phyloP scores from a whole-genome alignment of 768 basidiomycete species.

The Lanmaoa rubissima region DNA sequence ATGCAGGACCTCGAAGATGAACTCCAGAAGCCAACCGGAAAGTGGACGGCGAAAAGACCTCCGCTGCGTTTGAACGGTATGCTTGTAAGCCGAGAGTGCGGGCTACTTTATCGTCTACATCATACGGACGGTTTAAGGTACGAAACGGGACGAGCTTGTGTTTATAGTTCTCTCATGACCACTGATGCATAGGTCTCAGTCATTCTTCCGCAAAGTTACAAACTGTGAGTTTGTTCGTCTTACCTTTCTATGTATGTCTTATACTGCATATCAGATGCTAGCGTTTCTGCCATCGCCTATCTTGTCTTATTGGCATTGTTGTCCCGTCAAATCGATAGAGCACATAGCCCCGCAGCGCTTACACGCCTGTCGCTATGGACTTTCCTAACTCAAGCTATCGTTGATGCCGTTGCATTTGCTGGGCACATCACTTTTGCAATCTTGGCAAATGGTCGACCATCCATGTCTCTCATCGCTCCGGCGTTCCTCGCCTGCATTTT shows the following conservation, averaged over 20 bases:
- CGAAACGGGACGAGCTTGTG: slow-evolving; percentile 6
- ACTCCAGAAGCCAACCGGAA: slow-evolving; percentile 70
- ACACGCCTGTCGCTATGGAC: slow-evolving; percentile 81
- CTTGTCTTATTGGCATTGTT: slow-evolving; percentile 64
- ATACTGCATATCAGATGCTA: slow-evolving; percentile 55
- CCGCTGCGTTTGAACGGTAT: slow-evolving; percentile 60
- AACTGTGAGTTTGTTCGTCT: slow-evolving; percentile 44
- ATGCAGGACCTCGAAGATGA: slow-evolving; percentile 76
- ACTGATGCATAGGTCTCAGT: slow-evolving; percentile 41
- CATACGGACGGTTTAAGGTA: slow-evolving; percentile 72
- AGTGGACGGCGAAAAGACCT: slow-evolving; percentile 55
- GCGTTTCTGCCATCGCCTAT: slow-evolving; percentile 64
- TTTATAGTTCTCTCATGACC: background rate
- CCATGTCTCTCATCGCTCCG: slow-evolving; percentile 77
- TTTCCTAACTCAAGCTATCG: slow-evolving; percentile 73
- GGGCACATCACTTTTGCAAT: slow-evolving; percentile 89
- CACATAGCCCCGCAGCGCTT: slow-evolving; percentile 75
- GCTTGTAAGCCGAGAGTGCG: slow-evolving; percentile 78
- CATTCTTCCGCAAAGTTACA: slow-evolving; percentile 74
- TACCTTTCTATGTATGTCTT: slow-evolving; percentile 2
- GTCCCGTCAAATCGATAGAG: slow-evolving; percentile 70
- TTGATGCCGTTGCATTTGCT: slow-evolving; percentile 84
- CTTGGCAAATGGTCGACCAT: slow-evolving; percentile 77
- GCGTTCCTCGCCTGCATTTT: slow-evolving; percentile 80
- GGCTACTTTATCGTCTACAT: slow-evolving; percentile 63